Evolutionary conservation across 257 asterid species (phyloP), one percentile per base, ranked within the genome.

Genomic region (Galeopsis tetrahit): DNA sequence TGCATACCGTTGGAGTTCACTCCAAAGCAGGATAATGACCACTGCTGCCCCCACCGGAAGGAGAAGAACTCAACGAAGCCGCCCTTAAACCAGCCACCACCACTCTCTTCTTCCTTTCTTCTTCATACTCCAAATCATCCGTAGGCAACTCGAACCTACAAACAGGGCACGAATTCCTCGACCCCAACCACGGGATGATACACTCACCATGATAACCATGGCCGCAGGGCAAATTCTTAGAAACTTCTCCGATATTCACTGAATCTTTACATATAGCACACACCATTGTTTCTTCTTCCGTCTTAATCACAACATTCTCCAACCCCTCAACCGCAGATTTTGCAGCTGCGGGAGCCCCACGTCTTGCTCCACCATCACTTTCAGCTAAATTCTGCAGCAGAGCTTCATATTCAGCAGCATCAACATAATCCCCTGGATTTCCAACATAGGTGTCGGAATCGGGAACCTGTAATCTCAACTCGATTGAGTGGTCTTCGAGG

Each of bases 121-220:
- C 96, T 68, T 94, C 98, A 51, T 91, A 94, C 74, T 94, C 98
- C 0, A 72, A 83, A 83, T 94, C 98, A 89, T 94, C 98, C 0
- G 98, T 94, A 2, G 96, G 91, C 86, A 94, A 62, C 82, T 94
- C 98, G 81, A 85, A 89, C 91, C 98, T 83, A 79, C 98, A 94
- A 33, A 94, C 90, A 0, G 98, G 98, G 64, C 98, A 94, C 9
- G 97, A 76, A 77, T 94, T 94, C 74, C 98, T 80, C 10, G 96
- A 76, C 36, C 91, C 96, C 75, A 94, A 67, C 98, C 98, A 94
- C 1, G 91, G 89, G 5, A 88, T 78, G 53, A 91, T 94, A 74
- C 98, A 94, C 4, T 85, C 96, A 11, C 86, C 90, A 56, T 94
- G 98, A 69, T 94, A 91, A 1, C 92, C 90, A 84, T 91, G 98